Percentiles rank a stretch among this genome's conserved stretches.
phyloP scores from a whole-genome alignment of 2,329 filamentous ascomycete genomes.

The Fusarium nelsonii region DNA sequence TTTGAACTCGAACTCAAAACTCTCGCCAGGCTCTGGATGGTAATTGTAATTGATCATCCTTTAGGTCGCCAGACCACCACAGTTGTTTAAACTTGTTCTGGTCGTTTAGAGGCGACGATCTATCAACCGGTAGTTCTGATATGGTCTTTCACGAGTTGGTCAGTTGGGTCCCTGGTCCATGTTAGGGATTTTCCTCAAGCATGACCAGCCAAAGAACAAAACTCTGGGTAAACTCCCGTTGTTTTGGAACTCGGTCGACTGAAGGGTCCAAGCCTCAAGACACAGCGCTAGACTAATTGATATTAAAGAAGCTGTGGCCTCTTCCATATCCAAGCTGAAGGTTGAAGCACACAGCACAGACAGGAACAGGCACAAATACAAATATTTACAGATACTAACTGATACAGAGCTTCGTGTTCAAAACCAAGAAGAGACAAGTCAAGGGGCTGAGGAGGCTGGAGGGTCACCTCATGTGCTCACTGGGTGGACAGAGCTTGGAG shows the following conservation, averaged over 20 bases:
- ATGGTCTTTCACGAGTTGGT: neutral
- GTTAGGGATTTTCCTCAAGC: slow-evolving; percentile 16
- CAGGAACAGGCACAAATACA: neutral
- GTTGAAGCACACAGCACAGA: slow-evolving; percentile 1
- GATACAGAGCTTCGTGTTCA: slow-evolving; percentile 24
- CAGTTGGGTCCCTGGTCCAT: slow-evolving; percentile 6
- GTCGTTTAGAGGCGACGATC: slow-evolving; percentile 32
- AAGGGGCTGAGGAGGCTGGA: slow-evolving; percentile 34
- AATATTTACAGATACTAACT: no score
- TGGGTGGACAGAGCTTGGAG: slow-evolving; percentile 21
- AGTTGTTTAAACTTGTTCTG: slow-evolving; percentile 13
- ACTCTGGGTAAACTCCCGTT: slow-evolving; percentile 12
- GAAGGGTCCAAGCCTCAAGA: slow-evolving; percentile 10
- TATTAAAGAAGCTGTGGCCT: slow-evolving; percentile 24
- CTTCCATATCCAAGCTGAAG: slow-evolving; percentile 35
- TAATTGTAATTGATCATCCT: slow-evolving; percentile 34
- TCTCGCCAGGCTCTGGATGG: neutral
- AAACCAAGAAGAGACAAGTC: slow-evolving; percentile 25
- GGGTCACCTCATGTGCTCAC: slow-evolving; percentile 29
- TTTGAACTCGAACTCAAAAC: slow-evolving; percentile 7
- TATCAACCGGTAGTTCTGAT: neutral
- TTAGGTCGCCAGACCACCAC: slow-evolving; percentile 31
- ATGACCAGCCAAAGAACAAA: slow-evolving; percentile 11
- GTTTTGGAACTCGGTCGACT: slow-evolving; percentile 35
- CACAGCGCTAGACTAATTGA: neutral